These are phyloP conservation scores for Phaeodactylum tricornutum DNA, from an alignment of 108 stramenopile species.

Conservation along the genomic window DNA sequence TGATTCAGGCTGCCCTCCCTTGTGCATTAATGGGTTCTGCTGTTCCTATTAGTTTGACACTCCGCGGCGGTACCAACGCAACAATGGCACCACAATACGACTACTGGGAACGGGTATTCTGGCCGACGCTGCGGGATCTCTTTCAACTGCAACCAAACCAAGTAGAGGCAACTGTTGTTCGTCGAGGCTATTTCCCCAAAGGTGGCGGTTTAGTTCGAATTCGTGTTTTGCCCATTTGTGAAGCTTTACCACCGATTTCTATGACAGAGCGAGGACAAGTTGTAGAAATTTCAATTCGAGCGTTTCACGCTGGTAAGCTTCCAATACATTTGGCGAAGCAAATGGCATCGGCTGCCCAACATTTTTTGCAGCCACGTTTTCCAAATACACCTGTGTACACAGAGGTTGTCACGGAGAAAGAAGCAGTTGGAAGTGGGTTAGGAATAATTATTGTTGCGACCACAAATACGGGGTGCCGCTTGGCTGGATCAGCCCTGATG, in stretches of 20 bases:
- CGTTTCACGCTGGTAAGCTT: conserved; percentile 41
- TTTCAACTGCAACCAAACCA: conserved; percentile 5
- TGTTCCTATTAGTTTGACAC: not conserved
- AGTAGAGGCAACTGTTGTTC: conserved; percentile 7
- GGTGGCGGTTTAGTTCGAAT: conserved; percentile 41
- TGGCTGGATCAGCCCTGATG: conserved; percentile 41
- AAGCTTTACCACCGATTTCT: conserved; percentile 27
- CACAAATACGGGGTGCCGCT: conserved; percentile 30
- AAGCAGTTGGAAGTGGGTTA: conserved; percentile 35
- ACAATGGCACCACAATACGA: conserved; percentile 58
- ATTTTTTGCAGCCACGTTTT: conserved; percentile 7
- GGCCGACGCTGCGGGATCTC: conserved; percentile 14
- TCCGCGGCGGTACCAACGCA: conserved; percentile 59
- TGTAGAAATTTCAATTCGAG: conserved; percentile 16
- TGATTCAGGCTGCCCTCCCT: conserved; percentile 49
- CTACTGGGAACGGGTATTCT: conserved; percentile 44
- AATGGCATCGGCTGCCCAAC: conserved; percentile 31
- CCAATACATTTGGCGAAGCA: conserved; percentile 23
- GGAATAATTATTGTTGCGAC: conserved; percentile 48
- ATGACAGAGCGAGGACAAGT: conserved; percentile 33
- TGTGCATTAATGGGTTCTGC: conserved; percentile 21
- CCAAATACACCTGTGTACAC: conserved; percentile 7
- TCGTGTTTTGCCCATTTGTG: conserved; percentile 5
- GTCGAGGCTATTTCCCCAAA: conserved; percentile 31
- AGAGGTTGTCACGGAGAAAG: conserved; percentile 20